phyloP scores from a whole-genome alignment of 2,329 filamentous ascomycete species.

The Ophiostoma pallidulum region DNA sequence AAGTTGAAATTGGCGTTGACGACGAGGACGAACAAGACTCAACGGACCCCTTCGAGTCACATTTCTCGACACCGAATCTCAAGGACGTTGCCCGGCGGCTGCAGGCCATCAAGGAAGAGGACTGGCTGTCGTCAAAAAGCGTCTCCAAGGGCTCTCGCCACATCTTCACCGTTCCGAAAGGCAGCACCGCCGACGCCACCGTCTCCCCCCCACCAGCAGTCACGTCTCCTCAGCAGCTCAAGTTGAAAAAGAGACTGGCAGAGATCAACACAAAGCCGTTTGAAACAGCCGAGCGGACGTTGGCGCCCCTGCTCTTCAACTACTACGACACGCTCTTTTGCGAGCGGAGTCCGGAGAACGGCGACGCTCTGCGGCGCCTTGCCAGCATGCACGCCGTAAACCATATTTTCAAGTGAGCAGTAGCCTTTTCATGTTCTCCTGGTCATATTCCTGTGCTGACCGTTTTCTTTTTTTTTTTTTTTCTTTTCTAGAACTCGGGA shows the following conservation, averaged over 20 bases:
- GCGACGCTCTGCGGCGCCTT: conserved; percentile 58
- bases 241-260: conserved; percentile 62
- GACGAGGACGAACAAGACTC: conserved; percentile 38
- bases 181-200: conserved; percentile 23
- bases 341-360: conserved; percentile 59
- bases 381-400: conserved; percentile 79
- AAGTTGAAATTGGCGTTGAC: conserved; percentile 37
- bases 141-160: conserved; percentile 38
- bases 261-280: conserved; percentile 46
- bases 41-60: conserved; percentile 66
- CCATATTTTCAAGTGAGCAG: conserved; percentile 78
- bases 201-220: conserved; percentile 27
- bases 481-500: conserved; percentile 60
- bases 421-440: too few relatives aligned
- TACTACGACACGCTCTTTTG: conserved; percentile 77
- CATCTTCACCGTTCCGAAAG: conserved; percentile 37
- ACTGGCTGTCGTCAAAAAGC: conserved; percentile 42
- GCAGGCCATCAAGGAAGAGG: conserved; percentile 37
- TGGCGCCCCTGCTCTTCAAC: conserved; percentile 67
- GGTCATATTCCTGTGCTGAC: too few relatives aligned
- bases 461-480: neutral
- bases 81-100: conserved; percentile 46
- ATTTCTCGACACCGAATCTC: conserved; percentile 64
- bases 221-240: conserved; percentile 36
- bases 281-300: conserved; percentile 49